Conservation (phyloP, 176 grass and related monocot species). For the Oryza meyeriana region DNA sequence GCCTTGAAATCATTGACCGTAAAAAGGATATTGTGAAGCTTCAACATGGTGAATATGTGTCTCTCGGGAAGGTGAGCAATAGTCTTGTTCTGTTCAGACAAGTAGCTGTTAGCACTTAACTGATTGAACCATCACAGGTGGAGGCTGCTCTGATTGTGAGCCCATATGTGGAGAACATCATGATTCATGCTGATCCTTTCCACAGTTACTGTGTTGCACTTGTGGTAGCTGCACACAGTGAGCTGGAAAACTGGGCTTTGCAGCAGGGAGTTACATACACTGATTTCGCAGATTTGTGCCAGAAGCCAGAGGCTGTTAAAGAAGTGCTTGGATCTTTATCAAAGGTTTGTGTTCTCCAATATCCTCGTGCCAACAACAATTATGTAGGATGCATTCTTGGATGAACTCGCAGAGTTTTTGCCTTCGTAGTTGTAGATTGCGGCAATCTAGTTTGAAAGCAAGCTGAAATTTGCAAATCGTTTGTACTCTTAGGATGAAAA, state of each 20-base stretch:
- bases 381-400: neutral
- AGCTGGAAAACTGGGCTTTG: conserved; percentile 73
- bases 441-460: neutral
- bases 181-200: conserved; percentile 86
- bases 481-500: neutral
- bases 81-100: conserved; percentile 27
- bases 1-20: conserved; percentile 94
- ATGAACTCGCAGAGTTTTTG: too few species aligned
- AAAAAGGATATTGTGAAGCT: conserved; percentile 99
- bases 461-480: conserved; percentile 13
- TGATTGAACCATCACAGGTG: conserved; percentile 50
- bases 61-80: conserved; percentile 74
- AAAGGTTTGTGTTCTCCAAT: conserved; percentile 57
- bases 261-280: conserved; percentile 57
- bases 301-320: conserved; percentile 74
- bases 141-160: conserved; percentile 71
- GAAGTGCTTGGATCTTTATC: conserved; percentile 73
- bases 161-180: conserved; percentile 89
- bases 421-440: too few species aligned
- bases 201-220: conserved; percentile 85
- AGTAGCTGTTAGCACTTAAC: conserved; percentile 22
- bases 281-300: conserved; percentile 67
- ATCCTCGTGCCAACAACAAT: neutral
- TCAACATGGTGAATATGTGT: conserved; percentile 97
- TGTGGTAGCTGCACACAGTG: conserved; percentile 51